A percentile compares a stretch with the other conserved stretches of the same genome.
phyloP scores from a whole-genome alignment of 1,284 basidiomycete genomes.

The Neolentinus lepideus region DNA sequence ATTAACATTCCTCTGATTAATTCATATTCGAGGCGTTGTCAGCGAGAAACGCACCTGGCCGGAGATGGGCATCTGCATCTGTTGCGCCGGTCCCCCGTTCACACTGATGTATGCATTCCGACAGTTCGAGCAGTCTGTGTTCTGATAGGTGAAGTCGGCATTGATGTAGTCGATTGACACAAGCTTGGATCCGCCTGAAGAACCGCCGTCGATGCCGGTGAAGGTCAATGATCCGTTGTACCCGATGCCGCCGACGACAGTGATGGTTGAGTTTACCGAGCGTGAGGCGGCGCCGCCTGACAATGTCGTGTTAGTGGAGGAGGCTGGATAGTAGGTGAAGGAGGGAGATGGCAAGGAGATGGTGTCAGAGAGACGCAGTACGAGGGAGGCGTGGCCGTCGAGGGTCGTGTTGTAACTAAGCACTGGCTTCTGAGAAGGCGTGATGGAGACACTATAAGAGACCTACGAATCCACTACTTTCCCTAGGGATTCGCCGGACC shows the following conservation, averaged over 20 bases:
- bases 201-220: constrained; percentile 33
- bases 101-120: constrained; percentile 37
- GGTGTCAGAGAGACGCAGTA: constrained; percentile 30
- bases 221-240: constrained; percentile 36
- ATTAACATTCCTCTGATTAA: constrained; percentile 4
- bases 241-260: constrained; percentile 36
- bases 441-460: neutral
- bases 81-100: constrained; percentile 33
- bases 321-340: constrained; percentile 33
- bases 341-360: constrained; percentile 19
- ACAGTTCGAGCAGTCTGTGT: constrained; percentile 40
- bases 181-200: constrained; percentile 33
- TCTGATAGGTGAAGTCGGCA: constrained; percentile 32
- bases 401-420: constrained; percentile 29
- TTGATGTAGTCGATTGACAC: constrained; percentile 41
- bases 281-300: constrained; percentile 32
- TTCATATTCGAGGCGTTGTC: neutral
- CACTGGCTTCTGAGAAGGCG: constrained; percentile 1
- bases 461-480: neutral
- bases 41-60: constrained; percentile 29
- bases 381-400: constrained; percentile 31
- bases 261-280: constrained; percentile 28
- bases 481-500: neutral
- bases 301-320: constrained; percentile 28
- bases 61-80: constrained; percentile 40